Percentiles rank a stretch among this genome's conserved stretches.
Evolutionary conservation across 1,139 yeast species (phyloP).

Genomic region (Scheffersomyces illinoinensis): DNA sequence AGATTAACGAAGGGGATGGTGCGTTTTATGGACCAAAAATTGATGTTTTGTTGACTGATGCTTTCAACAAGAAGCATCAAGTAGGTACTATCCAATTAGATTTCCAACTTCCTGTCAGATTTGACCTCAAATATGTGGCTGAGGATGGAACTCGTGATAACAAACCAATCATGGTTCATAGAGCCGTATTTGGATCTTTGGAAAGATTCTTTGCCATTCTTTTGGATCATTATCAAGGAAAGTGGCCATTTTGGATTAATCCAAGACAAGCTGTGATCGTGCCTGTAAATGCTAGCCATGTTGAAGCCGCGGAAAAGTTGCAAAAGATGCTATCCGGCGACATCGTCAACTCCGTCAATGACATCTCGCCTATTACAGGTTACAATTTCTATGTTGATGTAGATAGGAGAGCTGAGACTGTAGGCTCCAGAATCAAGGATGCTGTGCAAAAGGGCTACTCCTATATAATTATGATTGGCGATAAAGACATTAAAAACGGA

Average conservation of each 20-base stretch:
- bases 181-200: constrained; percentile 93
- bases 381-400: constrained; percentile 73
- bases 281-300: constrained; percentile 70
- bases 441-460: constrained; percentile 77
- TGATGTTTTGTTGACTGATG: constrained; percentile 84
- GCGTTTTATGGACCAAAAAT: constrained; percentile 98
- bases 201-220: constrained; percentile 91
- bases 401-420: constrained; percentile 72
- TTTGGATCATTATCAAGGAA: constrained; percentile 87
- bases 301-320: constrained; percentile 52
- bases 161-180: constrained; percentile 87
- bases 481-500: constrained; percentile 66
- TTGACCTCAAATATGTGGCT: constrained; percentile 67
- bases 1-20: constrained; percentile 87
- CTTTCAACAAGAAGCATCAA: constrained; percentile 82
- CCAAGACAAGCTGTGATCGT: constrained; percentile 91
- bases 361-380: constrained; percentile 55
- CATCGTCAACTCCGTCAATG: constrained; percentile 25
- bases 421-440: constrained; percentile 78
- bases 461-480: constrained; percentile 83
- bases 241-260: constrained; percentile 98
- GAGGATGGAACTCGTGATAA: constrained; percentile 48
- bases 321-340: constrained; percentile 54
- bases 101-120: constrained; percentile 88
- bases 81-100: constrained; percentile 96